Evolutionary conservation across 495 filamentous ascomycete species (phyloP), one percentile per base, ranked within the genome.

Genomic region (Penicillium argentinense): DNA sequence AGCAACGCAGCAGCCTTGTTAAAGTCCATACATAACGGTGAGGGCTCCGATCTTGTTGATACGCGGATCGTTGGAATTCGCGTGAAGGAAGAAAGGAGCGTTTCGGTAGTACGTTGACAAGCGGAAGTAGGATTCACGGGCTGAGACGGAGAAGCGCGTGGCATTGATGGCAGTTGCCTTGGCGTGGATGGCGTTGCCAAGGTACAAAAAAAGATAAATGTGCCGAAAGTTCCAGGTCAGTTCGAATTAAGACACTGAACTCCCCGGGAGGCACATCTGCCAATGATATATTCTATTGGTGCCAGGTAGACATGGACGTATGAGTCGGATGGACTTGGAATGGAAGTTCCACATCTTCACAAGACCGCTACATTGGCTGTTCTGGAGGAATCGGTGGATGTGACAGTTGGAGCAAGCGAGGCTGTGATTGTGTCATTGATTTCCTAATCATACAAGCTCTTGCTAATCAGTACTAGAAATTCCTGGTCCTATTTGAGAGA

Each of bases 11-110:
- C 29, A 14, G 12, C 29, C n/a, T 33, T 33, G 1, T 33, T 33
- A 14, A 33, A 33, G 8, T 33, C 29, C 4, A 33, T 13, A 33
- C 29, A 33, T n/a, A 33, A 1, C 13, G 12, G n/a, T n/a, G n/a
- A n/a, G n/a, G 13, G 12, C 29, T 13, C 12, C 29, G 29, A 33
- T 14, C 3, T 18, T 16, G 29, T 33, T 16, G 9, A 33, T 33
- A 14, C 29, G 29, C 3, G 13, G 3, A 16, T 33, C 29, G 13
- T 7, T 52, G 46, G 14, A 28, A 21, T 75, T 71, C 12, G 60
- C 66, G 40, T 74, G 72, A n/a, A 71, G 54, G 50, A 48, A 75
- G 59, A 74, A 74, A 41, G 71, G 66, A 6, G 72, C 71, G 1
- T 30, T 13, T 19, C 71, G 72, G 51, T 60, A 73, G 48, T 78